Base-by-base conservation (phyloP, 495 filamentous ascomycete genomes). In the Aspergillus hancockii region DNA sequence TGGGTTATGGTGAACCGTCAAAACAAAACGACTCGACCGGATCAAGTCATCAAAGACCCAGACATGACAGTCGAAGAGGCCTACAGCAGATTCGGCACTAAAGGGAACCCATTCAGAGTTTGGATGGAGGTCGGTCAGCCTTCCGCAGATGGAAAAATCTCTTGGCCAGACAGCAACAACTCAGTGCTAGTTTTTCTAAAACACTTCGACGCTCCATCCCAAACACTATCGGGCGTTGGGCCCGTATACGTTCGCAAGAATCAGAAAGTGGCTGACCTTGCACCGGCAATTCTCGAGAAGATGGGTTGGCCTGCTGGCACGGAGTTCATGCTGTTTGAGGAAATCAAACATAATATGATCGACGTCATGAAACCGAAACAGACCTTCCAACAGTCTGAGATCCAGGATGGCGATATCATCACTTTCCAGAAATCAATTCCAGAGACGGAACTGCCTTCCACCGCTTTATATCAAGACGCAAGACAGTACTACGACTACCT, bases 1-100 rank as follows among this genome's bases (percentile, higher is more conserved):
- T 98, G 94, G 95, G 85, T 90, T 40, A 96, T 99, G 91, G 95
- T 99, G 0, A 97, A 96, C 66, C 90, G 94, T 10, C 94, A 99
- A 67, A 99, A 99, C 69, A 97, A 96, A 76, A 98, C 94, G 0
- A 88, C 89, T 45, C 84, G 94, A 25, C 94, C 95, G 0, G 94
- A 99, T 68, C 85, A 89, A 49, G 90, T 92, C 5, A 83, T 98
- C 50, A 81, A 80, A 59, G 90, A 94, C 56, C 75, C 83, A 2
- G 80, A 86, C n/a, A 88, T 91, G 73, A 90, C 88, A 7, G 77
- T 97, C 16, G 93, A 97, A 66, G 90, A 95, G 46, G 89, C 89
- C 57, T 85, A 84, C 62, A 81, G 71, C 64, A 90, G 82, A 67
- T 83, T 80, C 59, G 84, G 81, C 50, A 91, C 87, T 18, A 85